phyloP scores from a whole-genome alignment of 495 filamentous ascomycete genomes.

The Choiromyces venosus region DNA sequence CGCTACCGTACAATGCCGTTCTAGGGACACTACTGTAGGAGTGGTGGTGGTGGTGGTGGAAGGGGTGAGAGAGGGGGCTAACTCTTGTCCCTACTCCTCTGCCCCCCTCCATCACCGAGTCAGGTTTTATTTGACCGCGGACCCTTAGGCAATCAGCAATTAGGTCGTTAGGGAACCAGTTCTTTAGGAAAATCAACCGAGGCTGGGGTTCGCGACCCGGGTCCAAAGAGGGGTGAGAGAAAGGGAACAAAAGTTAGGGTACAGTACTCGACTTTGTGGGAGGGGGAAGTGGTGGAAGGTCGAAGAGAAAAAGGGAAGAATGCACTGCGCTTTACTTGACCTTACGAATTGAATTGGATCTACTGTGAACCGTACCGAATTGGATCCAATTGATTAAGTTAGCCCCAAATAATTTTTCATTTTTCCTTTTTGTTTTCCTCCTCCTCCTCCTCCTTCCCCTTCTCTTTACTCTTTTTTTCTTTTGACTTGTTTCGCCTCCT shows the following conservation, averaged over 20 bases:
- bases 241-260: not conserved
- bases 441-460: not conserved
- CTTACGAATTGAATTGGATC: not conserved
- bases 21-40: not conserved
- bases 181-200: constrained; percentile 14
- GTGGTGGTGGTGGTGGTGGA: not conserved
- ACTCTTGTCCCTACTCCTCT: not conserved
- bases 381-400: not conserved
- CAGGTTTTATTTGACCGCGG: not conserved
- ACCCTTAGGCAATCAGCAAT: constrained; percentile 1
- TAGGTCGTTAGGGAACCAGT: constrained; percentile 1
- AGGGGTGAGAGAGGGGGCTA: not conserved
- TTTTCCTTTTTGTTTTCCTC: not conserved
- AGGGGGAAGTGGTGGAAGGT: not conserved
- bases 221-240: constrained; percentile 15
- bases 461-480: not conserved
- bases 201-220: constrained; percentile 15
- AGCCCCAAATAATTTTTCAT: not conserved
- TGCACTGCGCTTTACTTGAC: not conserved
- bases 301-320: too few relatives aligned
- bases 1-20: not conserved
- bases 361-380: not conserved
- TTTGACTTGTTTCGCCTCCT: not conserved
- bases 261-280: not conserved
- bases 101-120: not conserved